Base-by-base conservation (phyloP, 2,329 filamentous ascomycete species). In the Aquanectria penicillioides region DNA sequence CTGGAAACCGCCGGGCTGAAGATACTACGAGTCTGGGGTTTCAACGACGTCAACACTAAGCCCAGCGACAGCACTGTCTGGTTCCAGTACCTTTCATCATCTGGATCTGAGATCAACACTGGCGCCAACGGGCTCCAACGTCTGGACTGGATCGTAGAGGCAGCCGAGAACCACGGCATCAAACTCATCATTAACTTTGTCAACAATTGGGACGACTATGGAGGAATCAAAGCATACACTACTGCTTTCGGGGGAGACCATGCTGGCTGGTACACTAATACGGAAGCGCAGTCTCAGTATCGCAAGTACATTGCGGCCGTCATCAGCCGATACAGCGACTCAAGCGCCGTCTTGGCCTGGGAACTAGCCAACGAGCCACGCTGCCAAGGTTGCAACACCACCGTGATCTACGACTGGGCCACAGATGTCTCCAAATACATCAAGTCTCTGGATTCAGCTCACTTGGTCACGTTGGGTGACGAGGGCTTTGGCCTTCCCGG, bases 171-270 rank as follows among this genome's bases (percentile, higher is more conserved):
- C 37, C 78, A 84, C 52, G 84, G 83, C 5, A 79, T 90, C 66
- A 88, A 88, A 71, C 75, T 90, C 12, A 87, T 90, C 62, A 83
- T 88, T 70, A 83, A 86, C 64, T 86, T 89, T 29, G 85, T 89
- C 40, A 90, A 90, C 73, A 87, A 90, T 74, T 90, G 87, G 86
- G 77, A 77, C 36, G 88, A 90, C 67, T 89, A 88, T 26, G 88
- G 87, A 15, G 88, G 88, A 26, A 90, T 90, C 70, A 77, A 78
- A 12, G 84, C 85, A 9, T 90, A 89, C 69, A 80, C 82, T 36
- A 78, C 73, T 7, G 84, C 83, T 7, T 89, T 86, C 61, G 86
- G 85, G 25, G 84, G 83, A 20, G 75, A 70, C 52, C 77, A 83
- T 53, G 77, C 77, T 12, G 75, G 76, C 6, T 90, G 86, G 81